phyloP scores from a whole-genome alignment of 2,329 filamentous ascomycete species.

The Dactylellina parvicollis region DNA sequence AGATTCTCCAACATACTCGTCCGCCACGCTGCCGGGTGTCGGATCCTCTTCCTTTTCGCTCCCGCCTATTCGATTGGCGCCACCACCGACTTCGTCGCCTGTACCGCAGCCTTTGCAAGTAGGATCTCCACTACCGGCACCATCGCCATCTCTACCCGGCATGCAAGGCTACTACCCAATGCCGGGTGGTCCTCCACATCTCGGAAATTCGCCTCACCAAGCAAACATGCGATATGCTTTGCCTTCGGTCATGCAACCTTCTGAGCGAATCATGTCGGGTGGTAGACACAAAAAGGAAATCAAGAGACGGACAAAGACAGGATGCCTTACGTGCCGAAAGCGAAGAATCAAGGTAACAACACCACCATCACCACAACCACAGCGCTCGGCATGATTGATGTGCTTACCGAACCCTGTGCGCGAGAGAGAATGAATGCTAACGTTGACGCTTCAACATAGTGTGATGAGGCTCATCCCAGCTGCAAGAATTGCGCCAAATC shows the following conservation, averaged over 20 bases:
- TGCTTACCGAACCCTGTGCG: neutral
- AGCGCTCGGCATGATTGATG: no score
- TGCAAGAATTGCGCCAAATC: conserved; percentile 92
- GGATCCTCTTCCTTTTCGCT: conserved; percentile 65
- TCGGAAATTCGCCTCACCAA: conserved; percentile 66
- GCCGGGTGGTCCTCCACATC: conserved; percentile 63
- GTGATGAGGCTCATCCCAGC: conserved; percentile 91
- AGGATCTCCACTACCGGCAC: conserved; percentile 67
- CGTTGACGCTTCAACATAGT: conserved; percentile 68
- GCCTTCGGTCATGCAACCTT: conserved; percentile 65
- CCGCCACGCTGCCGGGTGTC: conserved; percentile 63
- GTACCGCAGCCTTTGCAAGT: conserved; percentile 62
- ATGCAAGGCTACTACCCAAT: conserved; percentile 67
- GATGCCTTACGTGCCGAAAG: conserved; percentile 73
- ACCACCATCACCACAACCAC: no score
- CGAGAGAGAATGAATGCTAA: conserved; percentile 11
- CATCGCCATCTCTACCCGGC: conserved; percentile 62
- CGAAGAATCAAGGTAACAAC: conserved; percentile 78
- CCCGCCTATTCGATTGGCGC: conserved; percentile 64
- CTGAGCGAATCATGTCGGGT: conserved; percentile 69
- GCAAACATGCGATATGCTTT: conserved; percentile 67
- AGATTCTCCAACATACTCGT: conserved; percentile 62
- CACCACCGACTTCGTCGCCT: conserved; percentile 63
- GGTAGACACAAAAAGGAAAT: conserved; percentile 74
- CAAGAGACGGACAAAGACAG: conserved; percentile 78